Evolutionary conservation across 305 asterid species (phyloP), one percentile per base, ranked within the genome.

Genomic region (Plantago lanceolata): DNA sequence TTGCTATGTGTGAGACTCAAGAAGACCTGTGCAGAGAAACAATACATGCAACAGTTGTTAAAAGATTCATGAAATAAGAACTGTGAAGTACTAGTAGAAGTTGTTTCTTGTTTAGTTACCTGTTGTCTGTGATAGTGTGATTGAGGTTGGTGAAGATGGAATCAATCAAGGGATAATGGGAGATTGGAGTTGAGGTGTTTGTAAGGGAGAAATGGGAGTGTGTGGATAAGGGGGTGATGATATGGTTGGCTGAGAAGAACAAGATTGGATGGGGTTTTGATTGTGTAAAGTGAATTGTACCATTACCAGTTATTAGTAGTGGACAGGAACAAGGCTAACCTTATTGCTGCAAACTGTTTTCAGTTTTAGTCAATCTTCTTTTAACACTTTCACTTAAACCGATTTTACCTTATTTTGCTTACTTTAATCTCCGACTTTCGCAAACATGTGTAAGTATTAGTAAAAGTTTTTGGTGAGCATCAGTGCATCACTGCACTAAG

Each of bases 211-310:
- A 61, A 75, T 65, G 75, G 72, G 70, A 59, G 64, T 47, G 26
- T 74, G 70, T 77, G 83, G 95, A 87, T 87, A 89, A 88, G 90
- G 80, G 55, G 72, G 69, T 45, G 67, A 19, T 19, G 63, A 59
- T 78, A 74, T 86, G 94, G 76, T 68, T 85, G 90, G 88, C 67
- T 81, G 74, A 66, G 24, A 79, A 21, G 44, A 45, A 24, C 56
- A 75, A 63, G 77, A 74, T 70, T 73, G 73, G 85, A 76, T 75
- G 73, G 73, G 70, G 73, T 56, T 69, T 56, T 64, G 53, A 61
- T 60, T 19, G 6, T 53, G 15, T 53, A 12, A 37, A 55, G 28
- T 40, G 52, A 13, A 44, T 20, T 20, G 35, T 33, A 24, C 35
- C 28, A 20, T 62, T 68, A 52, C 9, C 3, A 40, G 63, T 60